Evolutionary conservation across 805 yeast genomes (phyloP).

Genomic region (Lipomyces kockii): DNA sequence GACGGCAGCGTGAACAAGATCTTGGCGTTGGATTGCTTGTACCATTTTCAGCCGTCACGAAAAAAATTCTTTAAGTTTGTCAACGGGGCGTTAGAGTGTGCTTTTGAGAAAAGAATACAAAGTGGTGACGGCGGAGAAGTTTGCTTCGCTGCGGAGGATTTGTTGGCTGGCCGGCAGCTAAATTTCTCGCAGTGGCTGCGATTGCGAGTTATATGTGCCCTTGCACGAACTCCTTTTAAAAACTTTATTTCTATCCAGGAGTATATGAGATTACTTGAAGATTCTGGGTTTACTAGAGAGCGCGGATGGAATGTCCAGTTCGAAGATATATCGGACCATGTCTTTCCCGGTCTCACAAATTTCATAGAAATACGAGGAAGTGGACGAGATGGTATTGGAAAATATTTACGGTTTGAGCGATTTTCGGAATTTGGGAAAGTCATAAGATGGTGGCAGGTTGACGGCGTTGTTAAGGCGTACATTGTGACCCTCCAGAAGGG

Average conservation of each 20-base stretch:
- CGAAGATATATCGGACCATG: slow-evolving; percentile 25
- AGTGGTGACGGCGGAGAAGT: slow-evolving; percentile 4
- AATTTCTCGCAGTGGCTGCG: slow-evolving; percentile 1
- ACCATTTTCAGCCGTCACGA: slow-evolving; percentile 28
- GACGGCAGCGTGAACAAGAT: slow-evolving; percentile 22
- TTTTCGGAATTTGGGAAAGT: slow-evolving; percentile 21
- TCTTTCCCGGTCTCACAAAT: slow-evolving; percentile 28
- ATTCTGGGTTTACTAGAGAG: slow-evolving; percentile 19
- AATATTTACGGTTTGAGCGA: slow-evolving; percentile 17
- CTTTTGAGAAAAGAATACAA: slow-evolving; percentile 1
- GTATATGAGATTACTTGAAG: slow-evolving; percentile 12
- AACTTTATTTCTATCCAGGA: slow-evolving; percentile 21
- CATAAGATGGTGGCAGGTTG: slow-evolving; percentile 28
- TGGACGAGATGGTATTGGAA: slow-evolving; percentile 12
- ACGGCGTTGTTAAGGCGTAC: slow-evolving; percentile 19
- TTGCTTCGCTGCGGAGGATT: slow-evolving; percentile 30
- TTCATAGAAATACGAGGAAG: slow-evolving; percentile 18
- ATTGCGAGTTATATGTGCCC: slow-evolving; percentile 10
- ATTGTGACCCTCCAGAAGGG: slow-evolving; percentile 12
- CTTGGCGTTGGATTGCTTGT: slow-evolving; percentile 31
- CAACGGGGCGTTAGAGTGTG: slow-evolving; percentile 18
- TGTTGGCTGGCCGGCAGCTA: slow-evolving; percentile 7
- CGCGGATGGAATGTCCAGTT: slow-evolving; percentile 22
- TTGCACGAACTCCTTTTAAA: slow-evolving; percentile 20
- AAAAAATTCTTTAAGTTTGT: slow-evolving; percentile 18